Percentiles rank a stretch among this genome's conserved stretches.
Evolutionary conservation across 2,329 filamentous ascomycete species (phyloP).

Genomic region (Mariannaea sp.): DNA sequence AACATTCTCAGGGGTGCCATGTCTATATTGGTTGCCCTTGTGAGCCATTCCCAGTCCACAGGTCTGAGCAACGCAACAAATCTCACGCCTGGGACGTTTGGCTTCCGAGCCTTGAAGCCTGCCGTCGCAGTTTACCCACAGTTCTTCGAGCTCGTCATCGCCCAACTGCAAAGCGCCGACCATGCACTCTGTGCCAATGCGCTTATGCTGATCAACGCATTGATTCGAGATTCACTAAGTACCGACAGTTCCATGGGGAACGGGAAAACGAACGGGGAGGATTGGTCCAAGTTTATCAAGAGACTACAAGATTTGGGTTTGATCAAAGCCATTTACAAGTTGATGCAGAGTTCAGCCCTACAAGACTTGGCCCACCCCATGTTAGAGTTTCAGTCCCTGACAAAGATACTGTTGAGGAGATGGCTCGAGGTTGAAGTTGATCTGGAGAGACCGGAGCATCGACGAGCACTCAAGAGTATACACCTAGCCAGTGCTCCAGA

Average conservation of each 20-base stretch:
- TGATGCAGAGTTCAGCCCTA: conserved; percentile 93
- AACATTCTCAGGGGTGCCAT: conserved; percentile 97
- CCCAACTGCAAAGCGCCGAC: conserved; percentile 88
- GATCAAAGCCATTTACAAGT: conserved; percentile 85
- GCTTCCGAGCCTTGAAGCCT: conserved; percentile 89
- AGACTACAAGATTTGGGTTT: conserved; percentile 89
- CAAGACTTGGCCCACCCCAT: conserved; percentile 90
- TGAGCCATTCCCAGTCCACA: conserved; percentile 77
- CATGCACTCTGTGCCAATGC: conserved; percentile 96
- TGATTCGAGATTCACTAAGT: conserved; percentile 89
- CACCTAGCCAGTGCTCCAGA: conserved; percentile 82
- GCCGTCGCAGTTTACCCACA: conserved; percentile 89
- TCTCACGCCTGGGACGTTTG: conserved; percentile 66
- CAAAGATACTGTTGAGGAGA: conserved; percentile 82
- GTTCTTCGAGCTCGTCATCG: conserved; percentile 93
- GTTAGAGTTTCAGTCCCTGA: conserved; percentile 90
- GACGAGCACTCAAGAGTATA: conserved; percentile 82
- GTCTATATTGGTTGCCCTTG: conserved; percentile 92
- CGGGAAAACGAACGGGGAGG: conserved; percentile 54
- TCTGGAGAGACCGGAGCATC: conserved; percentile 84
- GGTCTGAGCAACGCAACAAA: conserved; percentile 43
- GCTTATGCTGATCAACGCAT: conserved; percentile 90
- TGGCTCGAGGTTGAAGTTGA: conserved; percentile 89
- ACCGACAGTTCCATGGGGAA: conserved; percentile 62
- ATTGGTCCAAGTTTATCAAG: conserved; percentile 97